Evolutionary conservation across 768 basidiomycete genomes (phyloP).

Genomic region (Boletus sp.): DNA sequence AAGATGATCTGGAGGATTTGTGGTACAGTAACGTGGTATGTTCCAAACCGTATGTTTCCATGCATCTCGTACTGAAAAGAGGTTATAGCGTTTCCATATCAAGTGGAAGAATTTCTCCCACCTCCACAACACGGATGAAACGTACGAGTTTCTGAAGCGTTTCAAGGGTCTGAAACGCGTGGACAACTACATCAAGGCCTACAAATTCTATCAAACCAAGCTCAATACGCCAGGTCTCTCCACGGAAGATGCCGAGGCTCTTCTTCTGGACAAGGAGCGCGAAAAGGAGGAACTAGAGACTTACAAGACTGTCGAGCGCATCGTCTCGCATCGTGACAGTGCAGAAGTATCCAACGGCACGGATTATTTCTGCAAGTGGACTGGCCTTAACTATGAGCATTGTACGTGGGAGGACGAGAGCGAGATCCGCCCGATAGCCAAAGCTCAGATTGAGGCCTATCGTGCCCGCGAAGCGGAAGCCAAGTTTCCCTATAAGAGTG

Average conservation of each 20-base stretch:
- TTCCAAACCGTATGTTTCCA: background rate
- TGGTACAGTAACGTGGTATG: constrained; percentile 86
- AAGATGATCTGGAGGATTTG: constrained; percentile 72
- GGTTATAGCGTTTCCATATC: constrained; percentile 87
- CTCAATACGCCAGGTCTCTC: constrained; percentile 63
- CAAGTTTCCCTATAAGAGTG: constrained; percentile 84
- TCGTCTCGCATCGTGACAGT: constrained; percentile 74
- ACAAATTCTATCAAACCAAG: constrained; percentile 68
- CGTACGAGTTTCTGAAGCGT: constrained; percentile 91
- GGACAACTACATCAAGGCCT: constrained; percentile 97
- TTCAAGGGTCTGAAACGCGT: constrained; percentile 96
- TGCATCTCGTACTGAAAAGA: constrained; percentile 5
- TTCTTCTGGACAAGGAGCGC: constrained; percentile 87
- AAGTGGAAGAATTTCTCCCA: constrained; percentile 99
- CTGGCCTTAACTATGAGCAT: constrained; percentile 86
- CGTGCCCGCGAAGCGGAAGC: constrained; percentile 70
- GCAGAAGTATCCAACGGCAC: constrained; percentile 45
- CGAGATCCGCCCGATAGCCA: constrained; percentile 75
- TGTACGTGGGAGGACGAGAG: constrained; percentile 92
- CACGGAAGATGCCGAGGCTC: constrained; percentile 84
- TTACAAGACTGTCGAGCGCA: constrained; percentile 87
- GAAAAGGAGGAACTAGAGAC: constrained; percentile 88
- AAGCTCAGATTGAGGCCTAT: constrained; percentile 76
- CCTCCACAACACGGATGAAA: constrained; percentile 98
- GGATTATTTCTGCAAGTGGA: constrained; percentile 98